Percentiles rank a stretch among this genome's conserved stretches.
Evolutionary conservation across 1,284 basidiomycete species (phyloP).

Genomic region (Ustilago trichophora): DNA sequence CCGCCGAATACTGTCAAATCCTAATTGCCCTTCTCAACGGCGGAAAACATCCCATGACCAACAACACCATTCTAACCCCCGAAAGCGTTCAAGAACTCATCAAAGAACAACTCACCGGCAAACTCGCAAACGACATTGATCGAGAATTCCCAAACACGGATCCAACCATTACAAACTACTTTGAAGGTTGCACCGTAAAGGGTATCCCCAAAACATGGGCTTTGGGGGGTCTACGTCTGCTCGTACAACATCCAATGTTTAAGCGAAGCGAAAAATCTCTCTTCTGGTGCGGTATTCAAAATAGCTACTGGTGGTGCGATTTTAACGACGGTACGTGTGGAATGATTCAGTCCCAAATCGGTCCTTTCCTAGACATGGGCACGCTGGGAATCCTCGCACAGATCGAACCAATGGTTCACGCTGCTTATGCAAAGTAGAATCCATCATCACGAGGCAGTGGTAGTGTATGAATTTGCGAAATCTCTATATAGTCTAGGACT

Average conservation of each 20-base stretch:
- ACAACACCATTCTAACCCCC: slow-evolving; percentile 45
- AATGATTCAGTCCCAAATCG: slow-evolving; percentile 43
- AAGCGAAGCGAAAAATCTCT: slow-evolving; percentile 30
- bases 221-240: slow-evolving; percentile 28
- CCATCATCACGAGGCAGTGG: too few species aligned
- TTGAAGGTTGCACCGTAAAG: slow-evolving; percentile 30
- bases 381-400: slow-evolving; percentile 26
- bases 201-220: slow-evolving; percentile 45
- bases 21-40: slow-evolving; percentile 54
- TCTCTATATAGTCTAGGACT: too few species aligned
- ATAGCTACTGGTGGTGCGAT: slow-evolving; percentile 46
- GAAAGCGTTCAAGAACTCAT: slow-evolving; percentile 47
- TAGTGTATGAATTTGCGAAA: too few species aligned
- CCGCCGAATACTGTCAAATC: slow-evolving; percentile 43
- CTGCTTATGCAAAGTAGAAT: too few species aligned
- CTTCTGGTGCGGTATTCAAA: slow-evolving; percentile 46
- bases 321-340: slow-evolving; percentile 36
- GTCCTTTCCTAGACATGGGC: slow-evolving; percentile 42
- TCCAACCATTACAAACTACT: slow-evolving; percentile 30
- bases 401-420: slow-evolving; percentile 35
- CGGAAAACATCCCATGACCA: slow-evolving; percentile 52
- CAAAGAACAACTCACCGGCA: slow-evolving; percentile 44
- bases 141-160: slow-evolving; percentile 28
- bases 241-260: slow-evolving; percentile 31
- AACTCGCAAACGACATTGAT: slow-evolving; percentile 32